Base-by-base conservation (phyloP, 139 green algal genomes). In the Zygnema circumcarinatum region DNA sequence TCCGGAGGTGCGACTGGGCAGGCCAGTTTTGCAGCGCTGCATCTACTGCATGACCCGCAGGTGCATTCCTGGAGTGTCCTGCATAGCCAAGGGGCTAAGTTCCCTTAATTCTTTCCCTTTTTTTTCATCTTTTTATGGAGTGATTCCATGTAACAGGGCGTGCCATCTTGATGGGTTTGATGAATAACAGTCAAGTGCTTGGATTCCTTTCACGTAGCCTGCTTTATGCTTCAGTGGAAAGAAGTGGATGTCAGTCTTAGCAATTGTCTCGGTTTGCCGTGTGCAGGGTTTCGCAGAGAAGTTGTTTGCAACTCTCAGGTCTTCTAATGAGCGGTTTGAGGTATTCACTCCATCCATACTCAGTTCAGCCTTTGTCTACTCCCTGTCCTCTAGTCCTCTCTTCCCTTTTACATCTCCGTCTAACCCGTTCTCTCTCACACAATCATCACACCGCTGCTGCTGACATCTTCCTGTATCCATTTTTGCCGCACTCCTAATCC, bases 21-120 rank as follows among this genome's bases (percentile, higher is more conserved):
- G 16, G 94, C 96, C 87, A 90, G 75, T 81, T 98, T 99, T 89
- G 95, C 96, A 25, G 97, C 97, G n/a, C 88, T 98, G 78, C 95
- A 98, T 91, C 92, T 99, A 67, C 92, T 99, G 74, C 94, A 98
- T 76, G 96, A 99, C 91, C 96, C 97, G n/a, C 96, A 98, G 89
- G 92, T 86, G 54, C 22, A 67, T 83, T 82, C 29, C 29, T n/a
- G n/a, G n/a, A n/a, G n/a, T n/a, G n/a, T n/a, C n/a, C n/a, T n/a
- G n/a, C n/a, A n/a, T n/a, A n/a, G n/a, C n/a, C n/a, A n/a, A n/a
- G 47, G 16, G 47, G 7, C 16, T 62, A 16, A 62, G 16, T 62
- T 62, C 16, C 16, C 16, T 62, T 62, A 25, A 25, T 62, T 62
- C 16, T 62, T 16, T 16, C 47, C 16, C 16, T 62, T 62, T 62